Evolutionary conservation across 495 filamentous ascomycete genomes (phyloP).

Genomic region (Trichocladium uniseriatum): DNA sequence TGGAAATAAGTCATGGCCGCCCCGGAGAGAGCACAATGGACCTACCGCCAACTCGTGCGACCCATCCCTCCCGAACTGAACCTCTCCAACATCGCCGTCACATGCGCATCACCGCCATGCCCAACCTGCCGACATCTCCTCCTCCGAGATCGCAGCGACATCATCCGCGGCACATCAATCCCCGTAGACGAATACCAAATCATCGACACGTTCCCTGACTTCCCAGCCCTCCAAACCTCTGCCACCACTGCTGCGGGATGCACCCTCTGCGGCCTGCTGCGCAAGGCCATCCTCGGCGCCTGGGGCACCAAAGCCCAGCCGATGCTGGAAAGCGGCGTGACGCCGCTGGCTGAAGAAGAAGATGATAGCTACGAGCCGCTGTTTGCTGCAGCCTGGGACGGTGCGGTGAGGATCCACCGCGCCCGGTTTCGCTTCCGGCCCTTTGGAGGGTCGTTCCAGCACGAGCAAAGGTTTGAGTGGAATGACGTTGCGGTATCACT

Average conservation of each 20-base stretch:
- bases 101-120: neutral
- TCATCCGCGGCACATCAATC: neutral
- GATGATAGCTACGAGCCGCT: neutral
- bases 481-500: neutral
- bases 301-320: neutral
- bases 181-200: neutral
- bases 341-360: neutral
- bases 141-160: neutral
- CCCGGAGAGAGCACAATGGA: neutral
- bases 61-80: neutral
- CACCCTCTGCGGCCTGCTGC: neutral
- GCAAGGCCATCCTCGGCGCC: neutral
- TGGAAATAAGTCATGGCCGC: neutral
- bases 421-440: neutral
- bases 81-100: neutral
- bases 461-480: neutral
- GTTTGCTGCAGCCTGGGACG: neutral
- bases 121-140: neutral
- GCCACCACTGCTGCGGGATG: neutral
- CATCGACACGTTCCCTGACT: neutral
- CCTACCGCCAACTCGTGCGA: neutral
- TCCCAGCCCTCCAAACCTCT: neutral
- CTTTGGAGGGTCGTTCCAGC: neutral
- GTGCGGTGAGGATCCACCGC: neutral
- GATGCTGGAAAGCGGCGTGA: neutral